These are phyloP conservation scores for Heliamphora exappendiculata DNA, from an alignment of 148 eudicot genomes.

Conservation along the genomic window DNA sequence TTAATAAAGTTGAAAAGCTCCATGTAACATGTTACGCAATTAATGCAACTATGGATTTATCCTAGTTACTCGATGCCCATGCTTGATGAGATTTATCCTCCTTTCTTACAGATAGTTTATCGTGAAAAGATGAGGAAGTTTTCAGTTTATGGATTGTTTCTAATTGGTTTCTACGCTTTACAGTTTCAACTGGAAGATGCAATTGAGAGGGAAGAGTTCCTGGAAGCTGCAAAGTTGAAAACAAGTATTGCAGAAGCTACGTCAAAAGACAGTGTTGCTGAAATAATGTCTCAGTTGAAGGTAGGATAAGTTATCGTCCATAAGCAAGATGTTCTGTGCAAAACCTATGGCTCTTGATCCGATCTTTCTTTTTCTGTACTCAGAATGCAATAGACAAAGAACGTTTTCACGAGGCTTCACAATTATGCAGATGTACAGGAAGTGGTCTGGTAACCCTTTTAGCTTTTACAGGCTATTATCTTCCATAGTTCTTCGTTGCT, in stretches of 20 bases:
- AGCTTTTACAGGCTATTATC: not conserved
- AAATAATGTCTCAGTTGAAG: slow-evolving; percentile 74
- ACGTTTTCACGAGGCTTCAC: slow-evolving; percentile 92
- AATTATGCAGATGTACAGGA: slow-evolving; percentile 71
- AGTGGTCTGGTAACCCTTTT: slow-evolving; percentile 77
- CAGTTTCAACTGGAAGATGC: slow-evolving; percentile 97
- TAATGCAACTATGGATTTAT: not conserved
- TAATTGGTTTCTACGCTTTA: slow-evolving; percentile 12
- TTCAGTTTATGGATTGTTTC: not conserved
- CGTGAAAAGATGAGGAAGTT: not conserved
- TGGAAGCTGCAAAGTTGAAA: slow-evolving; percentile 88
- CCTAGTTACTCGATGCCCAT: not conserved
- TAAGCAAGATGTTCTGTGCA: not conserved
- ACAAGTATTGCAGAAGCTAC: slow-evolving; percentile 64
- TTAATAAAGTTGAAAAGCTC: too few species aligned
- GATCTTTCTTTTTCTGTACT: slow-evolving; percentile 18
- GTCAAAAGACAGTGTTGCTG: slow-evolving; percentile 76
- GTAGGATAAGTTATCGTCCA: slow-evolving; percentile 20
- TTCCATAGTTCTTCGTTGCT: not conserved
- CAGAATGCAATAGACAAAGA: slow-evolving; percentile 88
- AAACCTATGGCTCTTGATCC: slow-evolving; percentile 4
- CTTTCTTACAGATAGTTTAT: not conserved
- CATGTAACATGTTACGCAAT: not conserved
- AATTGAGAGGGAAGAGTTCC: slow-evolving; percentile 83
- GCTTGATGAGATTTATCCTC: not conserved